These are phyloP conservation scores for Davidsoniella neocaledoniae DNA, from an alignment of 2,329 filamentous ascomycete species.

Conservation along the genomic window DNA sequence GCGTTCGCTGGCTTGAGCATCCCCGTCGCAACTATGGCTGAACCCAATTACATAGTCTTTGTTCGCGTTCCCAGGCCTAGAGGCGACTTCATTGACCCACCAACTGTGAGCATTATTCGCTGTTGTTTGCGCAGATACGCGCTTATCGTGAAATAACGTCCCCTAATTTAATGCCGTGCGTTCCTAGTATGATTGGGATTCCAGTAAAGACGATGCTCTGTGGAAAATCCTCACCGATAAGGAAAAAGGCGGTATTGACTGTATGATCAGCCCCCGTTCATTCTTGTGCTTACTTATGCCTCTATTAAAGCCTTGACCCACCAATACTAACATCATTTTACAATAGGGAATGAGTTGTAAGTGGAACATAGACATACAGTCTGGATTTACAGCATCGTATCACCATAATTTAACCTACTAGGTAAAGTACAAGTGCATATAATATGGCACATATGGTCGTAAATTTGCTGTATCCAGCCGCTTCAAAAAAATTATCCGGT, in stretches of 20 bases:
- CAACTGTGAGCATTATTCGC: conserved; percentile 41
- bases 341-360: conserved; percentile 59
- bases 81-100: conserved; percentile 78
- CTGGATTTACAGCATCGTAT: too few relatives aligned
- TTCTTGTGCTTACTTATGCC: background rate
- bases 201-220: conserved; percentile 67
- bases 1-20: background rate
- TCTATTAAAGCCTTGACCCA: conserved; percentile 14
- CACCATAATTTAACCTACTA: too few relatives aligned
- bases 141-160: background rate
- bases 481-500: background rate
- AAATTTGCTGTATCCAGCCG: conserved; percentile 13
- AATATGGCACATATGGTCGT: conserved; percentile 12
- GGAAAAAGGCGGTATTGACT: conserved; percentile 72
- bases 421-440: too few relatives aligned
- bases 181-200: conserved; percentile 49
- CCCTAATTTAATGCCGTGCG: background rate
- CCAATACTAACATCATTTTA: conserved; percentile 2
- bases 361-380: conserved; percentile 15
- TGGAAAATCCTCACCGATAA: conserved; percentile 82
- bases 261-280: conserved; percentile 32
- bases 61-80: conserved; percentile 79
- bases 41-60: conserved; percentile 56
- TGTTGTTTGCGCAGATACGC: background rate
- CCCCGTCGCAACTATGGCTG: conserved; percentile 23